A percentile compares a stretch with the other conserved stretches of the same genome.
These are phyloP conservation scores for Cyanidioschyzon merolae DNA, from an alignment of 23 red algal genomes.

Conservation along the genomic window DNA sequence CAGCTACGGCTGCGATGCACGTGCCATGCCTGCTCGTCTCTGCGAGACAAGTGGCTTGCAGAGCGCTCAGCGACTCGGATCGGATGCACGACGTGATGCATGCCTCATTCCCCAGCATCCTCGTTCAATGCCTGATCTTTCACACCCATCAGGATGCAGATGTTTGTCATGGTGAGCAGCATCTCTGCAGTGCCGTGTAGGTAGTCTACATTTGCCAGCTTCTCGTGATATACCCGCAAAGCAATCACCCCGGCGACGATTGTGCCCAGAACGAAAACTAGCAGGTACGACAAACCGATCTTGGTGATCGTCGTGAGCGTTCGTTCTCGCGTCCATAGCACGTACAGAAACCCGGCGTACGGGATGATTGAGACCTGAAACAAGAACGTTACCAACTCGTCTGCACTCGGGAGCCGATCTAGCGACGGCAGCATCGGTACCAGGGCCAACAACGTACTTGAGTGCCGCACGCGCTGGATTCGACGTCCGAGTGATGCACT, in stretches of 20 bases:
- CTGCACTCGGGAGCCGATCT: not conserved
- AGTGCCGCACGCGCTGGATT: not conserved
- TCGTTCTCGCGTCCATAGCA: conserved; percentile 17
- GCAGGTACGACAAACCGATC: conserved; percentile 64
- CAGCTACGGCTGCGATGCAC: too few relatives aligned
- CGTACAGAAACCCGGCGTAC: conserved; percentile 63
- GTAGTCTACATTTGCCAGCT: conserved; percentile 86
- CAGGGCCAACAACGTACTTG: not conserved
- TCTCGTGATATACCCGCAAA: conserved; percentile 43
- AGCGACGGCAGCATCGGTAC: not conserved
- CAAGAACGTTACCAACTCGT: conserved; percentile 28
- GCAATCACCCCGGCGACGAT: conserved; percentile 78
- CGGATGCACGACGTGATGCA: too few relatives aligned
- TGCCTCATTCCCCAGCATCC: too few relatives aligned
- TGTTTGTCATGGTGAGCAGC: conserved; percentile 62
- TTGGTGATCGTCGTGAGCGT: conserved; percentile 34
- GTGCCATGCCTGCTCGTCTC: too few relatives aligned
- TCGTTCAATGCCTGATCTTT: too few relatives aligned
- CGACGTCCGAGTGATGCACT: not conserved
- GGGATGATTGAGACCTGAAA: conserved; percentile 60
- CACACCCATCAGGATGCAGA: conserved; percentile 62
- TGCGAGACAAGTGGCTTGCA: too few relatives aligned
- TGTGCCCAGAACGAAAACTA: conserved; percentile 75
- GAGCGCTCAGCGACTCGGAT: too few relatives aligned
- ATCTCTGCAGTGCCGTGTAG: conserved; percentile 80